Conservation (phyloP, 129 eudicot species). For the Pittosporum tobira region DNA sequence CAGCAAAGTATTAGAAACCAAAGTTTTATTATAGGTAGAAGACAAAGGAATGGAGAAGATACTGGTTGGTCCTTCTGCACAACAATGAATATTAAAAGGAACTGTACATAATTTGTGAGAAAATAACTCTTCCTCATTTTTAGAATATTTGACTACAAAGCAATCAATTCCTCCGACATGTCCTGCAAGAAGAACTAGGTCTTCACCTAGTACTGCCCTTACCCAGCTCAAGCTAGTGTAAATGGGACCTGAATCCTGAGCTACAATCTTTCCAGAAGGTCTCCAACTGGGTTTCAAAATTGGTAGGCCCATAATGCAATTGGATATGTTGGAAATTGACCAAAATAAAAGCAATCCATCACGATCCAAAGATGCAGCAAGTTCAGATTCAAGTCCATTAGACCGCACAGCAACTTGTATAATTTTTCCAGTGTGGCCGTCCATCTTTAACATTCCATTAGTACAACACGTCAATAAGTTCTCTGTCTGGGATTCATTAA, state of each 20-base stretch:
- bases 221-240: slow-evolving; percentile 73
- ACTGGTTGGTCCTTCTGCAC: slow-evolving; percentile 32
- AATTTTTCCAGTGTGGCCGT: slow-evolving; percentile 67
- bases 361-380: slow-evolving; percentile 67
- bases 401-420: slow-evolving; percentile 72
- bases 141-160: slow-evolving; percentile 29
- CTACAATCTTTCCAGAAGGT: slow-evolving; percentile 34
- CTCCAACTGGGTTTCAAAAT: slow-evolving; percentile 49
- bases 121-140: slow-evolving; percentile 26
- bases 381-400: slow-evolving; percentile 27
- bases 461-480: slow-evolving; percentile 25
- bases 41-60: slow-evolving; percentile 58
- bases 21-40: slow-evolving; percentile 24
- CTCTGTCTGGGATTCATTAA: slow-evolving; percentile 8
- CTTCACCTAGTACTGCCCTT: slow-evolving; percentile 34
- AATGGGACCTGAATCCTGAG: slow-evolving; percentile 31
- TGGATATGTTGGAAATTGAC: slow-evolving; percentile 43
- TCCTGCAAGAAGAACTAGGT: slow-evolving; percentile 55
- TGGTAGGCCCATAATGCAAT: slow-evolving; percentile 47
- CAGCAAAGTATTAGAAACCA: slow-evolving; percentile 38
- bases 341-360: slow-evolving; percentile 68
- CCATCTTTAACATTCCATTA: slow-evolving; percentile 36
- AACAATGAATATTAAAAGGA: slow-evolving; percentile 29
- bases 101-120: slow-evolving; percentile 59
- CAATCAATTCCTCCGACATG: slow-evolving; percentile 62